Evolutionary conservation across 257 asterid genomes (phyloP).

Genomic region (Solanum chmielewskii): DNA sequence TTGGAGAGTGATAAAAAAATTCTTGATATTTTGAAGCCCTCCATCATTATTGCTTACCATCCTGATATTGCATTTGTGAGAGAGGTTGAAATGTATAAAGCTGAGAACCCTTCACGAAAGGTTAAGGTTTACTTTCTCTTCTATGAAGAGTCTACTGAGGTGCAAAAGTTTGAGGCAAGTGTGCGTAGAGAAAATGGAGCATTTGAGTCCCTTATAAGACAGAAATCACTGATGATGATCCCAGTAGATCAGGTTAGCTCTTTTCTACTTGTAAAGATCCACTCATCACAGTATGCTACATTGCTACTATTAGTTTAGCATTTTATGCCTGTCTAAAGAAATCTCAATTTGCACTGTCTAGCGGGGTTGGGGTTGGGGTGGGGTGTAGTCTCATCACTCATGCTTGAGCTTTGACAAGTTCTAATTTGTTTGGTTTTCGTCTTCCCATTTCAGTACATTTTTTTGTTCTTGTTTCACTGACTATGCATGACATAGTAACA

Average conservation of each 20-base stretch:
- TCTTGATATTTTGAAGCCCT: conserved; percentile 78
- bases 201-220: conserved; percentile 88
- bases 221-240: conserved; percentile 87
- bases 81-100: conserved; percentile 82
- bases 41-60: conserved; percentile 78
- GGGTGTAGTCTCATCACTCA: neutral
- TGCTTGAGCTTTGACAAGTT: neutral
- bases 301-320: neutral
- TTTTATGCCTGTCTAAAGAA: neutral
- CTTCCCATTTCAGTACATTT: neutral
- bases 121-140: conserved; percentile 84
- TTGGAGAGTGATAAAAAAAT: conserved; percentile 68
- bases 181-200: conserved; percentile 85
- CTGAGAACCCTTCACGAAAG: conserved; percentile 67
- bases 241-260: conserved; percentile 69
- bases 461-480: neutral
- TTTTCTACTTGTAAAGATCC: neutral
- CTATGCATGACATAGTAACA: neutral
- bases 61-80: conserved; percentile 88
- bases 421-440: neutral
- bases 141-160: conserved; percentile 92
- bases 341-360: neutral
- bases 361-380: neutral
- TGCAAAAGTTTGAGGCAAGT: conserved; percentile 89
- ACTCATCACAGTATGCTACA: neutral